Conservation (phyloP, 2,329 filamentous ascomycete species). For the Ophiostoma ulmi region DNA sequence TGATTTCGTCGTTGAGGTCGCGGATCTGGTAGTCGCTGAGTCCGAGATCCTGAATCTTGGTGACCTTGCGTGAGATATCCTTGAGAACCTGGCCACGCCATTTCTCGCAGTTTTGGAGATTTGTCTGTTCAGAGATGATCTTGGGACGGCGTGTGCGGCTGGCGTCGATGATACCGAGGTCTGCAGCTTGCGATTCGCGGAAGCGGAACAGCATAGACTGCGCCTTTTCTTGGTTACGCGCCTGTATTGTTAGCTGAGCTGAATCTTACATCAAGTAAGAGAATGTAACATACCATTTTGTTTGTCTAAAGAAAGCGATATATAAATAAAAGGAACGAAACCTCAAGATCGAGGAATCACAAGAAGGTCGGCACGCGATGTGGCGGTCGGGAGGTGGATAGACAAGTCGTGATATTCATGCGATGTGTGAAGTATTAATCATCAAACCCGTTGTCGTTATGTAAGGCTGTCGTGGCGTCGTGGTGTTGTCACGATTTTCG, state of each 20-base stretch:
- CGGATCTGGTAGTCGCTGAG: slow-evolving; percentile 96
- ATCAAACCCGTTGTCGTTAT: background rate
- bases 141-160: slow-evolving; percentile 85
- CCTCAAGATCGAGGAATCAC: background rate
- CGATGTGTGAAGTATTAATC: background rate
- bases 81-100: slow-evolving; percentile 97
- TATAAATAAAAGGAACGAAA: background rate
- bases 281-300: background rate
- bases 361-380: background rate
- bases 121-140: slow-evolving; percentile 78
- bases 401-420: background rate
- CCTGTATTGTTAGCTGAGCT: slow-evolving; percentile 46
- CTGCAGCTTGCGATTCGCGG: slow-evolving; percentile 91
- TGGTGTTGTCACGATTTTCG: background rate
- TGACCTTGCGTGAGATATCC: slow-evolving; percentile 94
- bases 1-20: slow-evolving; percentile 98
- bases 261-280: no score
- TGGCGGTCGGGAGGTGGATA: background rate
- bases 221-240: slow-evolving; percentile 95
- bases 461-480: background rate
- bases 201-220: slow-evolving; percentile 99
- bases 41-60: slow-evolving; percentile 84
- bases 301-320: background rate
- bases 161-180: slow-evolving; percentile 92
- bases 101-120: slow-evolving; percentile 86